Evolutionary conservation across 192 early-diverging fungal genomes (phyloP), one percentile per base, ranked within the genome.

Genomic region (Haplosporangium gracile): DNA sequence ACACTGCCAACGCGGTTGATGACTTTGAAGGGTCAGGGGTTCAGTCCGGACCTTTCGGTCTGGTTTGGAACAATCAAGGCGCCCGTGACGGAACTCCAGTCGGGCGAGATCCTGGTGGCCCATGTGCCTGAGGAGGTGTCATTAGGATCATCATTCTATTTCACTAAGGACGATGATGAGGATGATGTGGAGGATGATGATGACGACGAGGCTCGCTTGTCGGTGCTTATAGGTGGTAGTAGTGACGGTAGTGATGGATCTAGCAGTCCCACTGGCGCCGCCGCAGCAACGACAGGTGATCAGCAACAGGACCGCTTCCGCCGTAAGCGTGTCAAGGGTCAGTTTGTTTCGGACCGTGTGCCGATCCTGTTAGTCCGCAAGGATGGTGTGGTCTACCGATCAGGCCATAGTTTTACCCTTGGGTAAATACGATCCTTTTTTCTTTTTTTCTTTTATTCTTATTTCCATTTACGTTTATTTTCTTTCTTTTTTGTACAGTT

Each of bases 11-110:
- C 32, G 70, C 90, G 90, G 16, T 43, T 88, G 2, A 89, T 96
- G 71, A 91, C 90, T 40, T 81, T 96, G 42, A 91, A 93, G 69
- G 95, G 95, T 9, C 89, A 94, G n/a, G 94, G 94, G 57, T 95
- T 95, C 74, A 82, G 92, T 0, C 91, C 92, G 1, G 94, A 95
- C 76, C 85, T 96, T 81, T 92, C 90, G 5, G 93, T 96, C 32
- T 91, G 92, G 90, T 96, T 96, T 81, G 95, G 93, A 43, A 93
- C 93, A 70, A 82, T 90, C 60, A 91, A 92, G 73, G 88, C 90
- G 8, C 82, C 89, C 4, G 79, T 87, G 47, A 88, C 83, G 0
- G 92, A 93, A 32, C 90, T 87, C 72, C 82, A 89, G 32, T 90
- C 88, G 15, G 79, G 89, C 15, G 92, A 93, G 69, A 75, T 82